Evolutionary conservation across 371 early-diverging fungal genomes (phyloP).

Genomic region (Mucor racemosus): DNA sequence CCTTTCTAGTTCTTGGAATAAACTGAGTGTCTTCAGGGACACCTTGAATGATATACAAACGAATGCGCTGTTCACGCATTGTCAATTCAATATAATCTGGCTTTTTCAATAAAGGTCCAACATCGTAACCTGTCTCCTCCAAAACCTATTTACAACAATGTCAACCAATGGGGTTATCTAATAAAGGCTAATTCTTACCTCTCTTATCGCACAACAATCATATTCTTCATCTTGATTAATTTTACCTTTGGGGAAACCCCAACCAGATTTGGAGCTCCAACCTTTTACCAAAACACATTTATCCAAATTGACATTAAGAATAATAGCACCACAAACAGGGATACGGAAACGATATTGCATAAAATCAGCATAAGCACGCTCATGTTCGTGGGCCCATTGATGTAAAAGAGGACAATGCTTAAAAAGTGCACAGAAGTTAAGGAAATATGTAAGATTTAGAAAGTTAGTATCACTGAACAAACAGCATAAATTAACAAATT

Average conservation of each 20-base stretch:
- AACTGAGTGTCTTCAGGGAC: constrained; percentile 89
- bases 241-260: constrained; percentile 99
- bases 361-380: constrained; percentile 88
- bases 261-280: constrained; percentile 85
- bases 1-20: constrained; percentile 91
- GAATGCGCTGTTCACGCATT: constrained; percentile 86
- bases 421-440: constrained; percentile 58
- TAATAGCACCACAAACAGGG: constrained; percentile 99
- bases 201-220: constrained; percentile 93
- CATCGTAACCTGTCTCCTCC: constrained; percentile 98
- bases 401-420: constrained; percentile 88
- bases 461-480: neutral
- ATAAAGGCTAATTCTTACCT: constrained; percentile 43
- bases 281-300: constrained; percentile 93
- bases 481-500: neutral
- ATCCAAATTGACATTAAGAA: constrained; percentile 85
- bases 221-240: constrained; percentile 96
- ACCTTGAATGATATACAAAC: constrained; percentile 91
- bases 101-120: constrained; percentile 72
- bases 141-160: constrained; percentile 58
- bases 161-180: neutral
- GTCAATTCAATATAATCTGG: constrained; percentile 82
- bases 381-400: constrained; percentile 87
- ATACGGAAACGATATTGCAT: constrained; percentile 96
- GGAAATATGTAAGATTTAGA: neutral